Evolutionary conservation across 179 eudicot genomes (phyloP).

Genomic region (Silene vulgaris): DNA sequence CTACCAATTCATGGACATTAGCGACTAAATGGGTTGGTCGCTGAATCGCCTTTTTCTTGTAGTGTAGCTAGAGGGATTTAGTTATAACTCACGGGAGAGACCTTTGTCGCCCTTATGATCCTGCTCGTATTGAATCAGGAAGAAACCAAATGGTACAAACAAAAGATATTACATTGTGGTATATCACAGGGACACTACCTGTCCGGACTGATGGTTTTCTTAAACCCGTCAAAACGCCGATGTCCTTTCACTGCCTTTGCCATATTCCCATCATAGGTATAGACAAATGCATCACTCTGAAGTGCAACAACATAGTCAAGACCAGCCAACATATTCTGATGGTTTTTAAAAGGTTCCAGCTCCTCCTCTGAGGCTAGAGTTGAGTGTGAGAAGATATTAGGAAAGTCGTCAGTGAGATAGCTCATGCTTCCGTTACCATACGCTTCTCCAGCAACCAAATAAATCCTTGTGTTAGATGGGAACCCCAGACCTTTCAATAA

Average conservation of each 20-base stretch:
- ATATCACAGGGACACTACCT: slow-evolving; percentile 39
- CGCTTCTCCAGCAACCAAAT: slow-evolving; percentile 94
- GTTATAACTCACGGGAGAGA: not conserved
- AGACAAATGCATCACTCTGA: slow-evolving; percentile 78
- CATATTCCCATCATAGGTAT: slow-evolving; percentile 98
- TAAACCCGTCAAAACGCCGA: slow-evolving; percentile 82
- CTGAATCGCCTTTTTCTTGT: no score
- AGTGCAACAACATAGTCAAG: slow-evolving; percentile 90
- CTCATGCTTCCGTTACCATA: slow-evolving; percentile 88
- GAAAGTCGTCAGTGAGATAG: slow-evolving; percentile 56
- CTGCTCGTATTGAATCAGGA: not conserved
- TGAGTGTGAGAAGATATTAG: slow-evolving; percentile 79
- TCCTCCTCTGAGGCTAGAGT: slow-evolving; percentile 67
- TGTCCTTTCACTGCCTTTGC: slow-evolving; percentile 99
- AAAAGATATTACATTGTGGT: not conserved
- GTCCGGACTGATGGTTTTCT: slow-evolving; percentile 85
- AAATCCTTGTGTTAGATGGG: slow-evolving; percentile 70
- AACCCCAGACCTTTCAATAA: slow-evolving; percentile 72
- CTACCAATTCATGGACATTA: no score
- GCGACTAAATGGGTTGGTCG: no score
- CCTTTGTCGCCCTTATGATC: not conserved
- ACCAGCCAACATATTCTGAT: slow-evolving; percentile 98
- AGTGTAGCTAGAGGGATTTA: not conserved
- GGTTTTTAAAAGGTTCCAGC: slow-evolving; percentile 69
- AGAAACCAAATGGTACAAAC: not conserved